Conservation (phyloP, 257 asterid species). For the Paraleonurus japonicus region DNA sequence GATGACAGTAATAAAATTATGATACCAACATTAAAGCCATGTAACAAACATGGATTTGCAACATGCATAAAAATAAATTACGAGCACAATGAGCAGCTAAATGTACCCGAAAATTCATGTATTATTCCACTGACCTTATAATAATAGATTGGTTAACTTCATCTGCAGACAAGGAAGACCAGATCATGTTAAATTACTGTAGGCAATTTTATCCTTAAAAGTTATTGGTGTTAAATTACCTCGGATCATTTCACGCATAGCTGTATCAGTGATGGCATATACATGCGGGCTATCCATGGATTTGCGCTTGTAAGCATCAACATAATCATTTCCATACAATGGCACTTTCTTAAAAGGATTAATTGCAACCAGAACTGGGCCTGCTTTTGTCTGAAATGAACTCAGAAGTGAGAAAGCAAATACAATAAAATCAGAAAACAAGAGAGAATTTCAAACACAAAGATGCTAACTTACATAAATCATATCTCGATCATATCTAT, state of each 20-base stretch:
- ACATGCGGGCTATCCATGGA: constrained; percentile 80
- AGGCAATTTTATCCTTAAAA: constrained; percentile 15
- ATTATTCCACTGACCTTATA: constrained; percentile 67
- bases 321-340: constrained; percentile 66
- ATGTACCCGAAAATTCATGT: constrained; percentile 9
- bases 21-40: not conserved
- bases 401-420: constrained; percentile 28
- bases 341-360: constrained; percentile 91
- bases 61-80: constrained; percentile 8
- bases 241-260: constrained; percentile 96
- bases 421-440: constrained; percentile 23
- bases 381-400: constrained; percentile 91
- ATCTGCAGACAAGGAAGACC: constrained; percentile 57
- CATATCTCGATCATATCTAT: constrained; percentile 78
- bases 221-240: constrained; percentile 44
- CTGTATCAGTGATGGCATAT: constrained; percentile 93
- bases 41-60: not conserved
- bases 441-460: constrained; percentile 18
- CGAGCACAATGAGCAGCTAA: not conserved
- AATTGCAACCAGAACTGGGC: constrained; percentile 94
- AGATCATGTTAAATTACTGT: constrained; percentile 31
- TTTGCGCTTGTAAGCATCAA: constrained; percentile 85
- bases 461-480: constrained; percentile 67
- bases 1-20: not conserved
- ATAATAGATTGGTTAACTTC: constrained; percentile 98